Conservation (phyloP, 768 basidiomycete genomes). For the Pleurotus pulmonarius region DNA sequence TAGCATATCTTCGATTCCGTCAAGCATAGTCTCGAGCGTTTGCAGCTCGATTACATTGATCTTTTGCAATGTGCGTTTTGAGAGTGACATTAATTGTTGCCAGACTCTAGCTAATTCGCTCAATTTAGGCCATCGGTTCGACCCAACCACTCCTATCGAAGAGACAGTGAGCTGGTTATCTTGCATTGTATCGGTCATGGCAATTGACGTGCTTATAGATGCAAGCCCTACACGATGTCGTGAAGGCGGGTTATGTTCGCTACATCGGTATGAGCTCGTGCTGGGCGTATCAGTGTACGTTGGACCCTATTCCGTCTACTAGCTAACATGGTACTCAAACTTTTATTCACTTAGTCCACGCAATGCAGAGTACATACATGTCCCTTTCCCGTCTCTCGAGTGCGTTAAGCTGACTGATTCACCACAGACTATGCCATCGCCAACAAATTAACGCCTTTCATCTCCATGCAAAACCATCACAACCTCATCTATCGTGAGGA, state of each 20-base stretch:
- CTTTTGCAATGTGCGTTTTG: constrained; percentile 56
- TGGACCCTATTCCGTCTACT: not conserved
- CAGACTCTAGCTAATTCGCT: too few relatives aligned
- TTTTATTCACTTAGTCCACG: constrained; percentile 33
- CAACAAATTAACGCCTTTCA: constrained; percentile 57
- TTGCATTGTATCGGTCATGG: too few relatives aligned
- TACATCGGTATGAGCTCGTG: constrained; percentile 60
- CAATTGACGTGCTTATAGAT: constrained; percentile 31
- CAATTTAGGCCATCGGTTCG: constrained; percentile 48
- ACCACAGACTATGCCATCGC: constrained; percentile 53
- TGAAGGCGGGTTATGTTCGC: constrained; percentile 57
- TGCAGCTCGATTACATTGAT: constrained; percentile 77
- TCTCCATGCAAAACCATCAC: constrained; percentile 71
- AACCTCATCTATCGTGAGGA: constrained; percentile 62
- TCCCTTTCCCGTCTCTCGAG: not conserved
- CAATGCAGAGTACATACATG: constrained; percentile 47
- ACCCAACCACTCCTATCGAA: constrained; percentile 53
- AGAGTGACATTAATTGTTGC: not conserved
- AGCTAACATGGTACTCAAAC: not conserved
- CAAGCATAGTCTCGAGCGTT: constrained; percentile 55
- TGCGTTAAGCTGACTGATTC: not conserved
- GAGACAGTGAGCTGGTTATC: constrained; percentile 34
- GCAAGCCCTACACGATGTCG: constrained; percentile 69
- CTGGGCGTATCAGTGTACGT: constrained; percentile 48
- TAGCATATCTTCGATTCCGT: constrained; percentile 74